Evolutionary conservation across 139 green algal species (phyloP).

Genomic region (Parachlorella kessleri): DNA sequence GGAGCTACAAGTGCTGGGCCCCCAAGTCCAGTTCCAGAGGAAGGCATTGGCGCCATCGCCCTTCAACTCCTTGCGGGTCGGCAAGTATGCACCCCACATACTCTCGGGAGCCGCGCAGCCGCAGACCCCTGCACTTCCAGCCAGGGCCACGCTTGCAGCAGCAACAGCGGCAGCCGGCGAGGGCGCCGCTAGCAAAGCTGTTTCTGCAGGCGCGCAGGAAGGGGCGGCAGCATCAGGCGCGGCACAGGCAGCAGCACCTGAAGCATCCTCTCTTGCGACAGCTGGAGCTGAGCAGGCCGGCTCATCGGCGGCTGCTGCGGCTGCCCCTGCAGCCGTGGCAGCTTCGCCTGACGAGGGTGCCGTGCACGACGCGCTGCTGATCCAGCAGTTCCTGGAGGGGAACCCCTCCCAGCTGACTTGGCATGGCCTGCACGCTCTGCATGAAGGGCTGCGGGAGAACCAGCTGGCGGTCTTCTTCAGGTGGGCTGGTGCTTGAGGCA

Average conservation of each 20-base stretch:
- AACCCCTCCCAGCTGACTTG: slow-evolving; percentile 86
- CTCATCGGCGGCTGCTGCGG: not conserved
- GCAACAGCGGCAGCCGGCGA: too few relatives aligned
- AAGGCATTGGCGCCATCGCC: too few relatives aligned
- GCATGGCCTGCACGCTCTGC: slow-evolving; percentile 68
- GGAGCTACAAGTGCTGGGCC: too few relatives aligned
- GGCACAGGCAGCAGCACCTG: not conserved
- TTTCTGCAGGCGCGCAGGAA: too few relatives aligned
- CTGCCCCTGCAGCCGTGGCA: not conserved
- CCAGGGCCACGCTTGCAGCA: too few relatives aligned
- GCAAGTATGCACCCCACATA: too few relatives aligned
- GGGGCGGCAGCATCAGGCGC: not conserved
- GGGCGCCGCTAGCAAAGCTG: too few relatives aligned
- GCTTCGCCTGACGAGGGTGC: not conserved
- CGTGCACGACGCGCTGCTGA: slow-evolving; percentile 29
- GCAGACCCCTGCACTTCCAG: too few relatives aligned
- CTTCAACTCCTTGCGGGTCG: too few relatives aligned
- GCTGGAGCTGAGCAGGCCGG: not conserved
- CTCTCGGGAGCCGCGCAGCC: too few relatives aligned
- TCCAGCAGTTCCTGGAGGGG: slow-evolving; percentile 78
- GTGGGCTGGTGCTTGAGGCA: too few relatives aligned
- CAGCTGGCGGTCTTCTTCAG: slow-evolving; percentile 88
- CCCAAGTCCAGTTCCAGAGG: too few relatives aligned
- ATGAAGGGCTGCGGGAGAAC: slow-evolving; percentile 55
- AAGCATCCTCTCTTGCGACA: not conserved